Conservation (phyloP, 2,329 filamentous ascomycete species). For the Xylaria sp. region DNA sequence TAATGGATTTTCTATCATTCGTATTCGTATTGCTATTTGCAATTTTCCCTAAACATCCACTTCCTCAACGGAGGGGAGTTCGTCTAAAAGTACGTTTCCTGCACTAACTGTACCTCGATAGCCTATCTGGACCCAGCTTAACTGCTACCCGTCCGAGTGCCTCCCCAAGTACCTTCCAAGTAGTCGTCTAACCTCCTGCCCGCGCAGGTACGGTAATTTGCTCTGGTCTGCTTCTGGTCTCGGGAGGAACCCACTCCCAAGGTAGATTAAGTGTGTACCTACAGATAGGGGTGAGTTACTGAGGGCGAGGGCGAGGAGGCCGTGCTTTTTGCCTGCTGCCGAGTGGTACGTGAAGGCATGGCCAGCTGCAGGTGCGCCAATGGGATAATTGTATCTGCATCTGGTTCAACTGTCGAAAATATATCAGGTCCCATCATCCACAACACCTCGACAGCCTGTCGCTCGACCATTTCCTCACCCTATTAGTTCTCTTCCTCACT, state of each 20-base stretch:
- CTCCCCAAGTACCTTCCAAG: not conserved
- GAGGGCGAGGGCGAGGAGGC: too few species aligned
- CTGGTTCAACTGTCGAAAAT: conserved; percentile 4
- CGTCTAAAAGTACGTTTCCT: too few species aligned
- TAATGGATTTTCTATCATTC: not conserved
- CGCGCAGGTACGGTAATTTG: not conserved
- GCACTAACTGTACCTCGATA: not conserved
- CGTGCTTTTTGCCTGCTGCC: too few species aligned
- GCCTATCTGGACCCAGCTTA: not conserved
- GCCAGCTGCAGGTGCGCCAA: conserved; percentile 1
- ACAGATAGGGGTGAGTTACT: not conserved
- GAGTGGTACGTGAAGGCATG: not conserved
- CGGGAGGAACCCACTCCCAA: not conserved
- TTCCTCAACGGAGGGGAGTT: not conserved
- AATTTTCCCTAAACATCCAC: conserved; percentile 8
- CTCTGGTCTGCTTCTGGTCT: not conserved
- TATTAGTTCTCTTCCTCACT: not conserved
- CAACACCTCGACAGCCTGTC: not conserved
- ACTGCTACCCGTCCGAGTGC: not conserved
- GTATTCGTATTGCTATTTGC: conserved; percentile 15
- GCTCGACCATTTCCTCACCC: not conserved
- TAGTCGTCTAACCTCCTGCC: not conserved
- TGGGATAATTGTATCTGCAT: not conserved
- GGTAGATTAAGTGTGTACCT: not conserved
- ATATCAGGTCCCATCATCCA: not conserved